phyloP scores from a whole-genome alignment of 176 grass and related monocot species.

The Juncus effusus region DNA sequence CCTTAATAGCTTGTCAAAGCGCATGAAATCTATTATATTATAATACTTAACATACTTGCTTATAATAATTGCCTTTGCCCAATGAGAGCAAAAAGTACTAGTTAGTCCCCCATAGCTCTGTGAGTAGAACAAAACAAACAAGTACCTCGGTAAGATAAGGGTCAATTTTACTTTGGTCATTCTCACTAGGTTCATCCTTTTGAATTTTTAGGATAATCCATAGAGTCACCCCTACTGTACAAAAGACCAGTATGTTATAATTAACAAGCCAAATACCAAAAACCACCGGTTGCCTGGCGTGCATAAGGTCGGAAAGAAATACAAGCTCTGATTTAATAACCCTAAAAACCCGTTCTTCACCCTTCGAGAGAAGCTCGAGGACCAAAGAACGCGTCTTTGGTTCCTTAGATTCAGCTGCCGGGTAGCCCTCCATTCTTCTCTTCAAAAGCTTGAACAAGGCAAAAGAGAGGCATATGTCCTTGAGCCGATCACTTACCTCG shows the following conservation, averaged over 20 bases:
- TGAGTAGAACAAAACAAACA: neutral
- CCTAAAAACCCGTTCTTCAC: conserved; percentile 17
- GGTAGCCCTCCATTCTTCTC: conserved; percentile 11
- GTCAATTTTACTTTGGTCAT: neutral
- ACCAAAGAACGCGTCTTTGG: conserved; percentile 5
- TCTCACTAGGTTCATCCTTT: neutral
- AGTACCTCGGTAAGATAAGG: neutral
- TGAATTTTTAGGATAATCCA: conserved; percentile 23
- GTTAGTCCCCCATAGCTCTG: neutral
- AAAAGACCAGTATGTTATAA: conserved; percentile 10
- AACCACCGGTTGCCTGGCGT: neutral
- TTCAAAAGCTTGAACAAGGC: conserved; percentile 48
- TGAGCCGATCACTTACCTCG: neutral
- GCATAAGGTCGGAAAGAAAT: conserved; percentile 30
- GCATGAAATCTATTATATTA: neutral
- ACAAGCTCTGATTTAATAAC: conserved; percentile 33
- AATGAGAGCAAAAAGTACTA: conserved; percentile 12
- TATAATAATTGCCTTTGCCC: conserved; percentile 10
- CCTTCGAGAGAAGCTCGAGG: conserved; percentile 15
- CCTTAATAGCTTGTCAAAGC: neutral
- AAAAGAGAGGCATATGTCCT: conserved; percentile 44
- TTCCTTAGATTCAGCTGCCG: neutral
- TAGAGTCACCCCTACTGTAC: conserved; percentile 19
- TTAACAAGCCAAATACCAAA: conserved; percentile 37
- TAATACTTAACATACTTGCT: neutral